A percentile compares a stretch with the other conserved stretches of the same genome.
These are phyloP conservation scores for Monosporascus sp. DNA, from an alignment of 2,329 filamentous ascomycete species.

Conservation along the genomic window DNA sequence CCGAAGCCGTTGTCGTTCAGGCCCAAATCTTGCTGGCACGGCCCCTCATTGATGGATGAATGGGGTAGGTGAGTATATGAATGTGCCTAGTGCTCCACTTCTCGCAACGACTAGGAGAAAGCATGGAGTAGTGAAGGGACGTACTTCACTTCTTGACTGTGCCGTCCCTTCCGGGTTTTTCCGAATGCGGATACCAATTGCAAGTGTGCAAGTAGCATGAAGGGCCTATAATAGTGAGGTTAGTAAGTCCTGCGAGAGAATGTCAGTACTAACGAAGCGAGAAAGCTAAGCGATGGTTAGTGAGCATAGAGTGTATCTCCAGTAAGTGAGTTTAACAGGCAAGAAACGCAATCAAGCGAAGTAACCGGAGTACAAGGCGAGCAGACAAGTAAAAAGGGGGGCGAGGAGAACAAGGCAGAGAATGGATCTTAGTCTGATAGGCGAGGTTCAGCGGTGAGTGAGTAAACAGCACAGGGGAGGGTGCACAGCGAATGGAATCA, in stretches of 20 bases:
- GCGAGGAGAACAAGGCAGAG: neutral
- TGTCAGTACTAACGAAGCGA: neutral
- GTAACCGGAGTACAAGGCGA: neutral
- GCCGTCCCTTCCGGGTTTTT: neutral
- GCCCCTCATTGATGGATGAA: too few relatives aligned
- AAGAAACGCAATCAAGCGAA: neutral
- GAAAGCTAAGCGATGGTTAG: neutral
- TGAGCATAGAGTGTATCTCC: neutral
- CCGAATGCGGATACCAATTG: neutral
- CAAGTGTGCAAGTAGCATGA: neutral
- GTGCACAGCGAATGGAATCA: too few relatives aligned
- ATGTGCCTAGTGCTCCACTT: neutral
- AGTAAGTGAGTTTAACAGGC: neutral
- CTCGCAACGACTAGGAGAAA: neutral
- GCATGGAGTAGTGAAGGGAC: neutral
- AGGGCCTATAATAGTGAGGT: neutral
- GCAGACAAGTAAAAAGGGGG: neutral
- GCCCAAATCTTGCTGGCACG: too few relatives aligned
- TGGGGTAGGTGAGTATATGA: too few relatives aligned
- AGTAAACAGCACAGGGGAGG: too few relatives aligned
- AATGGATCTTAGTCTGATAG: too few relatives aligned
- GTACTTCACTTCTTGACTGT: neutral
- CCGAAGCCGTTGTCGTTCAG: too few relatives aligned
- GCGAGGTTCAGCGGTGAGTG: too few relatives aligned
- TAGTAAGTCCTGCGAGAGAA: neutral